phyloP scores from a whole-genome alignment of 306 rosid genomes.

The Elaeagnus macrophylla region DNA sequence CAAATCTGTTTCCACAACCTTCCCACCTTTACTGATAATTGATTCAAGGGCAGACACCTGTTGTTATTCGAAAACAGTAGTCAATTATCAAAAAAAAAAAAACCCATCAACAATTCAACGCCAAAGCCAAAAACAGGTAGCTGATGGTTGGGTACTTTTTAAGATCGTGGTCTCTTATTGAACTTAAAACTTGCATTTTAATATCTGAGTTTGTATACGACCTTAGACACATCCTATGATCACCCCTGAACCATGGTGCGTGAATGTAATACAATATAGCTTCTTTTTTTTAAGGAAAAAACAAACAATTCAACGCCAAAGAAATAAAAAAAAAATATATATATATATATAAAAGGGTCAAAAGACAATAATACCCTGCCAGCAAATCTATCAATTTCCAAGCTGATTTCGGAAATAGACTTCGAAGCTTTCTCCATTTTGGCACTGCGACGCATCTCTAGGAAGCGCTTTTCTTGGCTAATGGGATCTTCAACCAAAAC shows the following conservation, averaged over 20 bases:
- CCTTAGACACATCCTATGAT: too few relatives aligned
- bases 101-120: conserved; percentile 8
- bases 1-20: conserved; percentile 69
- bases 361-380: conserved; percentile 42
- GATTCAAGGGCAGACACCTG: conserved; percentile 87
- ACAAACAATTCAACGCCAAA: too few relatives aligned
- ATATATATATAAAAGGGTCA: not conserved
- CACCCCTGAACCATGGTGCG: too few relatives aligned
- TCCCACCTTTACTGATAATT: conserved; percentile 63
- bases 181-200: too few relatives aligned
- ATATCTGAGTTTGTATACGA: too few relatives aligned
- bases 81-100: conserved; percentile 17
- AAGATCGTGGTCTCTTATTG: too few relatives aligned
- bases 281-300: too few relatives aligned
- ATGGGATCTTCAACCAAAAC: conserved; percentile 76
- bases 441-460: conserved; percentile 75
- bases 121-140: too few relatives aligned
- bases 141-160: too few relatives aligned
- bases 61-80: conserved; percentile 17
- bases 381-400: conserved; percentile 81
- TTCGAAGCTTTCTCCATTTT: conserved; percentile 87
- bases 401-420: conserved; percentile 70
- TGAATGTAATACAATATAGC: too few relatives aligned
- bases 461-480: conserved; percentile 68
- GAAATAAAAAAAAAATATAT: not conserved